A percentile compares a stretch with the other conserved stretches of the same genome.
Evolutionary conservation across 352 stramenopile genomes (phyloP).

Genomic region (Blastocystis sp.): DNA sequence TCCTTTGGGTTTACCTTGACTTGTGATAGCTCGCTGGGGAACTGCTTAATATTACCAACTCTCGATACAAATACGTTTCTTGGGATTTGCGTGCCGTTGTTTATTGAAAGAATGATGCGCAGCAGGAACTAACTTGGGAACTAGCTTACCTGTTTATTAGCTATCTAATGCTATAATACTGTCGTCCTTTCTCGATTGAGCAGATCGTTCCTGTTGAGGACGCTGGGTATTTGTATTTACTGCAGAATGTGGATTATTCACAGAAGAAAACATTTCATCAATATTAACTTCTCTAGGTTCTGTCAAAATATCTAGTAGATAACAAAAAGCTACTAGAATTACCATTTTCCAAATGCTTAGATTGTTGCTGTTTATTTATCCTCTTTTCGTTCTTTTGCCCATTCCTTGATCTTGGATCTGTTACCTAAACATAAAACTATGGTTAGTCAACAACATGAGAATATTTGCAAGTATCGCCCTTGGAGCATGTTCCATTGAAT

Average conservation of each 20-base stretch:
- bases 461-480: constrained; percentile 2
- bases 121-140: no score
- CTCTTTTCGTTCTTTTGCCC: not conserved
- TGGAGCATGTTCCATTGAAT: constrained; percentile 14
- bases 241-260: not conserved
- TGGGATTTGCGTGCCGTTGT: no score
- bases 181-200: not conserved
- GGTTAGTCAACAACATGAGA: not conserved
- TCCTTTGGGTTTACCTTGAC: no score
- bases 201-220: not conserved
- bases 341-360: not conserved
- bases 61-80: no score
- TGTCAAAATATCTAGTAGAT: not conserved
- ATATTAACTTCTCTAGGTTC: not conserved
- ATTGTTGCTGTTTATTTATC: not conserved
- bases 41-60: no score
- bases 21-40: no score
- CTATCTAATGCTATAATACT: no score
- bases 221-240: not conserved
- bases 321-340: not conserved
- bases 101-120: no score
- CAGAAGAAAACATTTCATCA: constrained; percentile 29
- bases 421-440: not conserved
- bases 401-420: not conserved
- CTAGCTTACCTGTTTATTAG: no score